Evolutionary conservation across 225 moss, liverwort and hornwort genomes (phyloP).

Genomic region (Pleurozium schreberi): DNA sequence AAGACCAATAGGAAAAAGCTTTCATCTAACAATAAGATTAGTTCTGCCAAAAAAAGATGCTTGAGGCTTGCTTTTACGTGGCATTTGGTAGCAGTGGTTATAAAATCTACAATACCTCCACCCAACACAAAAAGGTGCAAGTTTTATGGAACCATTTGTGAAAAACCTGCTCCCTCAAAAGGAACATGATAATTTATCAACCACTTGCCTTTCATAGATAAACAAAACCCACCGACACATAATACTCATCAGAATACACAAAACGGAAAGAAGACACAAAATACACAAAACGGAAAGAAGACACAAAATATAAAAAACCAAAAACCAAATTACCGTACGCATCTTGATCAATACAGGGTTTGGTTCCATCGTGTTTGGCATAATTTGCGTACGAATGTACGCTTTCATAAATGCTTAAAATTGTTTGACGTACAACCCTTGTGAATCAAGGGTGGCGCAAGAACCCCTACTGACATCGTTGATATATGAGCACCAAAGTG

Average conservation of each 20-base stretch:
- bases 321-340: neutral
- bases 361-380: neutral
- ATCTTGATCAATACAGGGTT: neutral
- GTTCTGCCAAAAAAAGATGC: neutral
- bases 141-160: too few species aligned
- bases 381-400: neutral
- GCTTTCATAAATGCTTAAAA: neutral
- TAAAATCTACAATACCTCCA: too few species aligned
- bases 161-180: neutral
- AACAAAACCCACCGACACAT: neutral
- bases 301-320: neutral
- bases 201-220: too few species aligned
- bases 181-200: neutral
- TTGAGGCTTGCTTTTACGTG: too few species aligned
- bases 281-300: neutral
- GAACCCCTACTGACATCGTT: neutral
- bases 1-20: neutral
- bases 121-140: too few species aligned
- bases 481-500: neutral
- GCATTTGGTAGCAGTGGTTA: too few species aligned
- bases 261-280: too few species aligned
- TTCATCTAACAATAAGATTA: neutral
- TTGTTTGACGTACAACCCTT: too few species aligned
- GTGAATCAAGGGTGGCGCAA: neutral
- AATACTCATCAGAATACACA: too few species aligned